A percentile compares a stretch with the other conserved stretches of the same genome.
These are phyloP conservation scores for Zygotorulaspora mrakii DNA, from an alignment of 1,139 yeast species.

Conservation along the genomic window DNA sequence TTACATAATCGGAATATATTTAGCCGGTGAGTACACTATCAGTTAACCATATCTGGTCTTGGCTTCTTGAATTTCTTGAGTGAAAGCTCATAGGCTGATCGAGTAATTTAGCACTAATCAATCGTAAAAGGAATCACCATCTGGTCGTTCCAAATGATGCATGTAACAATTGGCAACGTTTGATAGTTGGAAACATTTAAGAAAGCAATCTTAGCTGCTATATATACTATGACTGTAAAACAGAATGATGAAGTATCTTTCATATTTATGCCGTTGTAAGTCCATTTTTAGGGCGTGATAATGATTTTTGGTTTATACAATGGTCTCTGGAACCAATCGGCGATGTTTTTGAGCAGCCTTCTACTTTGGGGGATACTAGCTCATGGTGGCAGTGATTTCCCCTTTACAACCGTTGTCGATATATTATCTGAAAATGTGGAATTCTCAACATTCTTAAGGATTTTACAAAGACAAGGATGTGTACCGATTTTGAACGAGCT, in stretches of 20 bases:
- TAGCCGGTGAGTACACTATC: too few relatives aligned
- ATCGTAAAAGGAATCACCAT: background rate
- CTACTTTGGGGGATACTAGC: background rate
- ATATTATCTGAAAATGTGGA: constrained; percentile 68
- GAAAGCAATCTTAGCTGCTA: background rate
- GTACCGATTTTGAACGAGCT: constrained; percentile 65
- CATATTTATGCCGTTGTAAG: background rate
- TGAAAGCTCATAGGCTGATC: too few relatives aligned
- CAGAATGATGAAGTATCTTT: too few relatives aligned
- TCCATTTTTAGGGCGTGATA: background rate
- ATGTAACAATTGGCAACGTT: constrained; percentile 1
- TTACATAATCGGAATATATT: too few relatives aligned
- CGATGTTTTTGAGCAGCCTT: background rate
- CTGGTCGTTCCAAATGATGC: background rate
- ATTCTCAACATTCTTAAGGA: constrained; percentile 64
- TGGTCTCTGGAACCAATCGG: background rate
- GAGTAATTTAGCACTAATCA: too few relatives aligned
- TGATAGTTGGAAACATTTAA: background rate
- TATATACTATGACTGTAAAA: too few relatives aligned
- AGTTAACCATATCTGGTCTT: too few relatives aligned
- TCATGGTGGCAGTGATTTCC: constrained; percentile 12
- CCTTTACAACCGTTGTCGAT: constrained; percentile 56
- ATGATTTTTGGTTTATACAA: background rate
- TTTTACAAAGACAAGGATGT: constrained; percentile 63
- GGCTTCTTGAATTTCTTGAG: too few relatives aligned